A percentile compares a stretch with the other conserved stretches of the same genome.
phyloP scores from a whole-genome alignment of 805 yeast species.

The Kregervanrija fluxuum region DNA sequence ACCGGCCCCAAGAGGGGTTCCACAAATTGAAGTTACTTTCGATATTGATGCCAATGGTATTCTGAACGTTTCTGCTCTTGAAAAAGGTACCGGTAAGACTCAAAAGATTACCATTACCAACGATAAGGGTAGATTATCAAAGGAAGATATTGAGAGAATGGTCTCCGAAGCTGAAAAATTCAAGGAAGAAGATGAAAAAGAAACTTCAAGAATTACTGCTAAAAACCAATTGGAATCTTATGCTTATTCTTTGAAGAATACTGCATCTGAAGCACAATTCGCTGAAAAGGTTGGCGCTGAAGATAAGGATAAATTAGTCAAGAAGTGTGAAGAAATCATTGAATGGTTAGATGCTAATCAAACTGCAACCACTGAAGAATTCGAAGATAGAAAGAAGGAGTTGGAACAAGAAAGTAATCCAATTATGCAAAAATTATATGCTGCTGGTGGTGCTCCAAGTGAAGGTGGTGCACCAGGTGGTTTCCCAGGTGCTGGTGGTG shows the following conservation, averaged over 20 bases:
- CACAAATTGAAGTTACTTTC: constrained; percentile 95
- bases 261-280: constrained; percentile 93
- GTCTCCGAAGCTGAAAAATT: constrained; percentile 95
- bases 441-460: constrained; percentile 80
- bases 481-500: constrained; percentile 30
- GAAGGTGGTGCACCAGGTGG: constrained; percentile 39
- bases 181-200: constrained; percentile 93
- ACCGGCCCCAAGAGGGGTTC: constrained; percentile 98
- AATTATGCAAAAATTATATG: constrained; percentile 94
- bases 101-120: constrained; percentile 96
- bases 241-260: constrained; percentile 90
- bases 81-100: constrained; percentile 97
- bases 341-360: constrained; percentile 91
- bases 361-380: constrained; percentile 90
- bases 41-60: constrained; percentile 97
- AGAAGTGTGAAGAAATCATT: constrained; percentile 72
- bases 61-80: constrained; percentile 91
- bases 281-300: constrained; percentile 34
- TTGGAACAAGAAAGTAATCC: constrained; percentile 94
- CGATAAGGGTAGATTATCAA: constrained; percentile 96
- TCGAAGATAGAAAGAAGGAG: constrained; percentile 89
- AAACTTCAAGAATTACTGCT: constrained; percentile 98
- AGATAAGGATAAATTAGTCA: constrained; percentile 51
- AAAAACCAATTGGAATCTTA: constrained; percentile 98
- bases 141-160: constrained; percentile 97